Percentiles rank a stretch among this genome's conserved stretches.
These are phyloP conservation scores for Diaporthe helianthi DNA, from an alignment of 2,329 filamentous ascomycete species.

Conservation along the genomic window DNA sequence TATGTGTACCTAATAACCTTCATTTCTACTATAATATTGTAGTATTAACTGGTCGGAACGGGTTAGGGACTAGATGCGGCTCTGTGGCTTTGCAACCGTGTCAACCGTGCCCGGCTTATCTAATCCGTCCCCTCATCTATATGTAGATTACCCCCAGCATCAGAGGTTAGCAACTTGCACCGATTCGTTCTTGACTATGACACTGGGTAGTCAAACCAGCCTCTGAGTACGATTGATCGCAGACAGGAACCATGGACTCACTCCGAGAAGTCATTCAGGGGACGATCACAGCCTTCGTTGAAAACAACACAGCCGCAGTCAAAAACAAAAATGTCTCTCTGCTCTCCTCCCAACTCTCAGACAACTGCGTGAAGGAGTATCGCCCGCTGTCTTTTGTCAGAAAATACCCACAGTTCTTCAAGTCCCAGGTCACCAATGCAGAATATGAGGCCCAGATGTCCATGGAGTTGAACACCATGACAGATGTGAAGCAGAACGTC, in stretches of 20 bases:
- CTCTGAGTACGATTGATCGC: neutral
- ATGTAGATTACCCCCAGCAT: no score
- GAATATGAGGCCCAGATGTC: slow-evolving; percentile 37
- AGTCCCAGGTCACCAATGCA: slow-evolving; percentile 36
- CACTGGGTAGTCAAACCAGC: no score
- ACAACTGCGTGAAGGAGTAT: slow-evolving; percentile 36
- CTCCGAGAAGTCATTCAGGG: slow-evolving; percentile 23
- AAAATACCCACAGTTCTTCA: slow-evolving; percentile 38
- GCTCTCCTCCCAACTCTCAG: slow-evolving; percentile 35
- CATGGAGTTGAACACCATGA: slow-evolving; percentile 35
- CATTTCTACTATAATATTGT: no score
- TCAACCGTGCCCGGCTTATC: no score
- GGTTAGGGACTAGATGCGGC: no score
- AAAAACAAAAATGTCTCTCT: slow-evolving; percentile 35
- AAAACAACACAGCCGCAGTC: slow-evolving; percentile 37
- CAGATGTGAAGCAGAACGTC: slow-evolving; percentile 35
- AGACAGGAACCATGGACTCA: slow-evolving; percentile 15
- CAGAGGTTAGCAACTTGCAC: no score
- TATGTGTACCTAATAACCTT: no score
- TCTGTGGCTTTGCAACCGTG: no score
- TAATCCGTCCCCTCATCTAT: no score
- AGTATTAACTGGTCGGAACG: no score
- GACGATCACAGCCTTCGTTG: slow-evolving; percentile 28
- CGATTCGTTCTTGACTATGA: no score
- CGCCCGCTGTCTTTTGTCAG: slow-evolving; percentile 37